Evolutionary conservation across 2,329 filamentous ascomycete species (phyloP).

Genomic region (Epichloe typhina): DNA sequence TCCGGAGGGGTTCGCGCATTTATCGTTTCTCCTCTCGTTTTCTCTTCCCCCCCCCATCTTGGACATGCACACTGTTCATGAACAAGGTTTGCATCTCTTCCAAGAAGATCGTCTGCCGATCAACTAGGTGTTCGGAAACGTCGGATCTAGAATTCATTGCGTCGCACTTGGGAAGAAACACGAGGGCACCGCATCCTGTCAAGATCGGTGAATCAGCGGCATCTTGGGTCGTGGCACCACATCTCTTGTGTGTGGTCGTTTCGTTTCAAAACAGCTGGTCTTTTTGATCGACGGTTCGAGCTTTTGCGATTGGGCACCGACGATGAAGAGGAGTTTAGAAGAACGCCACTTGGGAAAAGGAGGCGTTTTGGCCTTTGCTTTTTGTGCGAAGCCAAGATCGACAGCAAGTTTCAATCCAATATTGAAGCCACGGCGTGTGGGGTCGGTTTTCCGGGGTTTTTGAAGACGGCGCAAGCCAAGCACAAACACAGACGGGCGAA

Average conservation of each 20-base stretch:
- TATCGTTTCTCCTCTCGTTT: neutral
- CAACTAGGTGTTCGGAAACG: neutral
- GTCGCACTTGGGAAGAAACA: neutral
- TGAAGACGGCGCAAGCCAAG: too few relatives aligned
- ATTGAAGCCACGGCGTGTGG: too few relatives aligned
- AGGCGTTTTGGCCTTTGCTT: neutral
- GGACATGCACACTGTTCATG: neutral
- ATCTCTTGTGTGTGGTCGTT: neutral
- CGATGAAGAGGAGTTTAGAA: neutral
- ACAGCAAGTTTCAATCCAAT: too few relatives aligned
- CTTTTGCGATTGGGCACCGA: neutral
- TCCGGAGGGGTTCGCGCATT: neutral
- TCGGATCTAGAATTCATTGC: neutral
- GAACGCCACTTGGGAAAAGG: neutral
- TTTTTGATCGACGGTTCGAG: neutral
- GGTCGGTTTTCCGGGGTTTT: too few relatives aligned
- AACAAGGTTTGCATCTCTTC: neutral
- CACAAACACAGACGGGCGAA: too few relatives aligned
- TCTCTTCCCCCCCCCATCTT: neutral
- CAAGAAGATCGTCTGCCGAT: neutral
- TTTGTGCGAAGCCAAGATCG: neutral
- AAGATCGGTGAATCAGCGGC: neutral
- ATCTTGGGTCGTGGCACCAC: neutral
- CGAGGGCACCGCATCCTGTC: neutral
- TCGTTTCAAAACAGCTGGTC: neutral